phyloP scores from a whole-genome alignment of 257 asterid species.

The Penstemon newberryi region DNA sequence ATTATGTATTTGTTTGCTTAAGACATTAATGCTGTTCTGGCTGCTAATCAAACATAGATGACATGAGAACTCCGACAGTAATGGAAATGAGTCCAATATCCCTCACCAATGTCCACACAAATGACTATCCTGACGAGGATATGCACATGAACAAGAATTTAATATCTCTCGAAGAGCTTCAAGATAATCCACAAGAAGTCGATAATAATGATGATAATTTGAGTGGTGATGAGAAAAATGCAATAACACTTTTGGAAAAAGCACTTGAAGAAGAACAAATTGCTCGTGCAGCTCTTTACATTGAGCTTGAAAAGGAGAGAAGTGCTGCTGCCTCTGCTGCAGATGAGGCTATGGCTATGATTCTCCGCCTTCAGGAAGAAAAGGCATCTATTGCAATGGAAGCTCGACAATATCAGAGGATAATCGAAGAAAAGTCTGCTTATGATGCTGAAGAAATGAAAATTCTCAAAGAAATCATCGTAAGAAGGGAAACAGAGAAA shows the following conservation, averaged over 20 bases:
- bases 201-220: slow-evolving; percentile 25
- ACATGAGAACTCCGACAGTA: slow-evolving; percentile 35
- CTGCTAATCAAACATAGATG: slow-evolving; percentile 38
- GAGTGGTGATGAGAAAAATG: slow-evolving; percentile 40
- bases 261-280: slow-evolving; percentile 57
- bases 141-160: slow-evolving; percentile 29
- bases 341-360: slow-evolving; percentile 99
- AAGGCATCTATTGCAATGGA: slow-evolving; percentile 86
- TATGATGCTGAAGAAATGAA: slow-evolving; percentile 90
- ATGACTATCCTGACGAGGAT: slow-evolving; percentile 36
- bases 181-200: slow-evolving; percentile 21
- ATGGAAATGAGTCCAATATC: slow-evolving; percentile 37
- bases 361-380: slow-evolving; percentile 88
- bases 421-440: slow-evolving; percentile 76
- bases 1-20: background rate
- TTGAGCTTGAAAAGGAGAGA: slow-evolving; percentile 93
- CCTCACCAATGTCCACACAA: slow-evolving; percentile 27
- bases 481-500: slow-evolving; percentile 79
- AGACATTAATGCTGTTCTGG: background rate
- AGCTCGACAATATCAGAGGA: slow-evolving; percentile 83
- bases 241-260: slow-evolving; percentile 50
- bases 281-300: slow-evolving; percentile 50
- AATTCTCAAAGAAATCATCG: slow-evolving; percentile 70
- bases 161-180: slow-evolving; percentile 31
- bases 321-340: slow-evolving; percentile 92